Base-by-base conservation (phyloP, 306 rosid genomes). In the Inga leiocalycina region DNA sequence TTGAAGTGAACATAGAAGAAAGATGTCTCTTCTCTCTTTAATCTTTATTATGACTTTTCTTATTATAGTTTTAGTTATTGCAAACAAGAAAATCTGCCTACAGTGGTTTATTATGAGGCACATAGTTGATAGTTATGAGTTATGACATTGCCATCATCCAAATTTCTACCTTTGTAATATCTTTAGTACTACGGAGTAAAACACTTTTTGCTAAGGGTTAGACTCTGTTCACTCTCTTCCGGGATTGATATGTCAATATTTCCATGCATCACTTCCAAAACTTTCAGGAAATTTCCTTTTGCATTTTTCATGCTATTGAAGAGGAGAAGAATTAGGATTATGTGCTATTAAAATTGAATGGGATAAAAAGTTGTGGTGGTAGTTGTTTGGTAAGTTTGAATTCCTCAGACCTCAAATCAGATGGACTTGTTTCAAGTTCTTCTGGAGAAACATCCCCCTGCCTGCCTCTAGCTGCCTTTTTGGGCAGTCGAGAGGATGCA, bases 361-460 rank as follows among this genome's bases (percentile, higher is more conserved):
- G n/a, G 77, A 51, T 32, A 59, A 43, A 46, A 77, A 22, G 59
- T 52, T 22, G 44, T 71, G 32, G 67, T 15, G 34, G 44, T 76
- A 76, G 81, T 77, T 76, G 44, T 39, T 82, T 82, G 32, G 14
- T 44, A 32, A 22, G 30, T 44, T 76, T 49, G 52, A 68, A 32
- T 39, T 75, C 27, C 76, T 82, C 2, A 2, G 17, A 8, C 37
- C 66, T 20, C 45, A 48, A 48, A 48, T 48, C 52, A 15, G 67
- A 64, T 81, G 70, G 35, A 75, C 74, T 64, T 49, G 52, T 65
- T 35, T 49, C 30, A 24, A 49, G 41, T 65, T 65, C n/a, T 17
- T 34, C 4, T 37, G 32, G 68, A 51, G 34, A 52, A 54, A 34
- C 78, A 35, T 20, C 16, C 11, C 20, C 48, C 37, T 34, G 67